Conservation (phyloP, 768 basidiomycete genomes). For the Leccinum subgranulosum region DNA sequence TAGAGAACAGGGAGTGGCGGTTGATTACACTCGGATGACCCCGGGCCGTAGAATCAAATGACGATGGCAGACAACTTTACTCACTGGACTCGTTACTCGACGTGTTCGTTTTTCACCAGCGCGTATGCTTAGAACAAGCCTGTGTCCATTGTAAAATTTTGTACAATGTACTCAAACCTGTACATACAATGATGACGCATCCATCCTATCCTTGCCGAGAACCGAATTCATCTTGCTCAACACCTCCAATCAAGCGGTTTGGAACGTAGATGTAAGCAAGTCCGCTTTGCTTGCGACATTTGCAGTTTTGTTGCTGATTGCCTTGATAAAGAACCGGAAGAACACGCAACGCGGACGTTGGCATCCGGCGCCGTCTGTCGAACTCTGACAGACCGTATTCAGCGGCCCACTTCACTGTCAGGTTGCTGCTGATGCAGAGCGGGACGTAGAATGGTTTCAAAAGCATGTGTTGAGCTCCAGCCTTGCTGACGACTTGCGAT, state of each 20-base stretch:
- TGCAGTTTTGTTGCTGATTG: slow-evolving; percentile 12
- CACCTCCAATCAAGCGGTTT: not conserved
- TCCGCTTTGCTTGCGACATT: slow-evolving; percentile 6
- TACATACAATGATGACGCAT: not conserved
- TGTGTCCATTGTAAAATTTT: not conserved
- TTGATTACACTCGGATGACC: not conserved
- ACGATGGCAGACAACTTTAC: too few species aligned
- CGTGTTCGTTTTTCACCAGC: too few species aligned
- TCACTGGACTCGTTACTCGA: not conserved
- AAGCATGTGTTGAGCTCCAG: too few species aligned
- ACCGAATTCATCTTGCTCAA: not conserved
- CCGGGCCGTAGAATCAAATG: not conserved
- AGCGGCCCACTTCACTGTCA: too few species aligned
- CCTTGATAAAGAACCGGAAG: slow-evolving; percentile 8
- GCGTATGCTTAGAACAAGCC: too few species aligned
- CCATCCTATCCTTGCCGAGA: slow-evolving; percentile 4
- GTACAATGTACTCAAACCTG: slow-evolving; percentile 6
- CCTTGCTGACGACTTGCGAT: too few species aligned
- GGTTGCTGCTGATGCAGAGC: too few species aligned
- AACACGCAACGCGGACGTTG: too few species aligned
- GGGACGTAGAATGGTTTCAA: too few species aligned
- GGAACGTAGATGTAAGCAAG: slow-evolving; percentile 11
- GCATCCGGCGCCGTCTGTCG: too few species aligned
- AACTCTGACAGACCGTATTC: too few species aligned
- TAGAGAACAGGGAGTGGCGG: slow-evolving; percentile 15